Base-by-base conservation (phyloP, 1,284 basidiomycete genomes). In the Rhodotorula sp. region DNA sequence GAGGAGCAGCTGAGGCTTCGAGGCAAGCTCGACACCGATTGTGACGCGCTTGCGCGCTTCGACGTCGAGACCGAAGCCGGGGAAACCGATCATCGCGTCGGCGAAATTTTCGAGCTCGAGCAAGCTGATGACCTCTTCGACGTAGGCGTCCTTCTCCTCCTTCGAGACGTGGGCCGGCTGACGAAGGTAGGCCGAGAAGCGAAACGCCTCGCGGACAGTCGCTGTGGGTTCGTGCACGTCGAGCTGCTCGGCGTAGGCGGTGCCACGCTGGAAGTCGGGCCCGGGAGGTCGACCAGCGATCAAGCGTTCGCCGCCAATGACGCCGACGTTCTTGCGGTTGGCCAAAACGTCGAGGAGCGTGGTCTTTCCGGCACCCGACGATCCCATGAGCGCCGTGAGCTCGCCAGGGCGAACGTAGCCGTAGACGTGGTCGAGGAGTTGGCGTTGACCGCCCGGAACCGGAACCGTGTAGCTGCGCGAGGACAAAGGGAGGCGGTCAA, bases 31-130 rank as follows among this genome's bases (percentile, higher is more conserved):
- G 48, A 93, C 91, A 60, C 68, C 68, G 60, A 93, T 93, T 0
- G 89, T 92, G 1, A 87, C 86, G 3, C 91, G 85, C 81, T 94
- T 94, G 67, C 86, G 85, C 76, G 89, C 85, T 76, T 93, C 91
- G 59, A 90, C 87, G 73, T 82, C 82, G 67, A 83, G 79, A 71
- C 83, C 75, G 56, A 81, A 81, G 33, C 88, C 87, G 10, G 91
- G 83, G 1, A 87, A 86, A 46, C 90, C 90, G 26, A 94, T 88
- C 64, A 91, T 84, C 0, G 90, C 91, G 64, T 94, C 87, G 7
- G 85, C 88, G 73, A 87, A 87, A 0, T 80, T 82, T 56, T 87
- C 86, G 73, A 94, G 83, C 26, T 91, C 91, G 75, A 91, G 89
- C 83, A 93, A 87, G 78, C 85, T 86, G 73, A 94, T 82, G 64